phyloP scores from a whole-genome alignment of 495 filamentous ascomycete genomes.

The Neurospora pannonica region DNA sequence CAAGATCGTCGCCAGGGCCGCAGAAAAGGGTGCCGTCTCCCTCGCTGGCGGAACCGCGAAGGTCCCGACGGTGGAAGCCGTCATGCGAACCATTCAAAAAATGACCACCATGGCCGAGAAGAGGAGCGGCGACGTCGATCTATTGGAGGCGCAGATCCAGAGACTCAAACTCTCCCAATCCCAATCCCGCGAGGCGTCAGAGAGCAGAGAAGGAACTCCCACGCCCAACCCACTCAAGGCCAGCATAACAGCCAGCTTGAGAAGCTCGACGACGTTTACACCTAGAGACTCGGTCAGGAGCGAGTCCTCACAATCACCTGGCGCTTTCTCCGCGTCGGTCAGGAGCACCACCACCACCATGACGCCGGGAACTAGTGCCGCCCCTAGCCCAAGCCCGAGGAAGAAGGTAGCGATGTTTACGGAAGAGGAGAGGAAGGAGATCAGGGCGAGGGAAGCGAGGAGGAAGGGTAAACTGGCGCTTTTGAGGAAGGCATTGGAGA shows the following conservation, averaged over 20 bases:
- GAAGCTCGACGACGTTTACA: not conserved
- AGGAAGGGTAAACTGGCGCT: conserved; percentile 17
- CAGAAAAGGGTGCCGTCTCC: not conserved
- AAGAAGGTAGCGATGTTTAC: conserved; percentile 49
- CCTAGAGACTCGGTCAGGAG: not conserved
- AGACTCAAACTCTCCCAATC: conserved; percentile 33
- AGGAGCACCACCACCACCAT: not conserved
- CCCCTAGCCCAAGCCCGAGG: conserved; percentile 17
- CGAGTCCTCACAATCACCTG: not conserved
- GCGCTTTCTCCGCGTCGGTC: conserved; percentile 5
- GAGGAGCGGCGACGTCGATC: conserved; percentile 75
- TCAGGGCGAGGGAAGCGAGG: conserved; percentile 25
- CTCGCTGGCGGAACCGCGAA: conserved; percentile 29
- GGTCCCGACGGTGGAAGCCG: conserved; percentile 78
- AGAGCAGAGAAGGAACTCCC: not conserved
- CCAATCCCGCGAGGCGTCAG: not conserved
- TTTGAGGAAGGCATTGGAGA: conserved; percentile 28
- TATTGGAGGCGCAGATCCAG: conserved; percentile 76
- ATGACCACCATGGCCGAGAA: conserved; percentile 88
- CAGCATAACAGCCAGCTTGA: not conserved
- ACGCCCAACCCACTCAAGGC: not conserved
- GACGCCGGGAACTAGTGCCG: conserved; percentile 6
- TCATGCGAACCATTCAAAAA: conserved; percentile 80
- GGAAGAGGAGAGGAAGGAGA: conserved; percentile 36
- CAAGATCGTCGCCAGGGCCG: conserved; percentile 48